phyloP scores from a whole-genome alignment of 2,329 filamentous ascomycete genomes.

The Hymenoscyphus scutula region DNA sequence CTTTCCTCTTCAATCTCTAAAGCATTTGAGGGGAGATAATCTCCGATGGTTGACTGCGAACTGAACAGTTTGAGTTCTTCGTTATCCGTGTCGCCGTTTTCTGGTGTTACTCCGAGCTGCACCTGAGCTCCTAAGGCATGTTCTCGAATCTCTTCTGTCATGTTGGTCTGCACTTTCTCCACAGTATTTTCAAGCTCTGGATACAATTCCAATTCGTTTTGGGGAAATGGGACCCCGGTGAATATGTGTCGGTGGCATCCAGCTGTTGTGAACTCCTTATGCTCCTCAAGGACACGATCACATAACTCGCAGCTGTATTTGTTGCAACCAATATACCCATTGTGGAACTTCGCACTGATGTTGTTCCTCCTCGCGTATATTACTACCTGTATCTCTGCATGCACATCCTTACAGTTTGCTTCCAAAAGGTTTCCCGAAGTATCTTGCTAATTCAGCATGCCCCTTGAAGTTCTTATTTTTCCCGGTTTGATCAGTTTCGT shows the following conservation, averaged over 20 bases:
- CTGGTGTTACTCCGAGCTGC: too few relatives aligned
- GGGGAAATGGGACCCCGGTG: neutral
- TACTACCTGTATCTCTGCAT: neutral
- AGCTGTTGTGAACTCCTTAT: neutral
- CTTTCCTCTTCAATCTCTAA: neutral
- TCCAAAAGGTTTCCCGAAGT: neutral
- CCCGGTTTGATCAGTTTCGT: too few relatives aligned
- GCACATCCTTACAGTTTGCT: neutral
- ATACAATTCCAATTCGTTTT: neutral
- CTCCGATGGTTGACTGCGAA: neutral
- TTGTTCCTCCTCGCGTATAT: neutral
- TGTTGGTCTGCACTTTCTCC: neutral
- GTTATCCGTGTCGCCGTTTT: too few relatives aligned
- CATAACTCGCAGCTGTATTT: neutral
- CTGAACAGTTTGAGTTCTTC: too few relatives aligned
- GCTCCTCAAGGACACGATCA: neutral
- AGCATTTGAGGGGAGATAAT: too few relatives aligned
- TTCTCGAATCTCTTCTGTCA: neutral
- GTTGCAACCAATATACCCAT: neutral
- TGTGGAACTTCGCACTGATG: too few relatives aligned
- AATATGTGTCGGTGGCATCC: neutral
- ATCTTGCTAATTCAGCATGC: neutral
- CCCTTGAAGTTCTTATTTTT: neutral
- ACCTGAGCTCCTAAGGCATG: neutral
- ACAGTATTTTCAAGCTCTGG: neutral